These are phyloP conservation scores for Solanum virginianum DNA, from an alignment of 257 asterid genomes.

Conservation along the genomic window DNA sequence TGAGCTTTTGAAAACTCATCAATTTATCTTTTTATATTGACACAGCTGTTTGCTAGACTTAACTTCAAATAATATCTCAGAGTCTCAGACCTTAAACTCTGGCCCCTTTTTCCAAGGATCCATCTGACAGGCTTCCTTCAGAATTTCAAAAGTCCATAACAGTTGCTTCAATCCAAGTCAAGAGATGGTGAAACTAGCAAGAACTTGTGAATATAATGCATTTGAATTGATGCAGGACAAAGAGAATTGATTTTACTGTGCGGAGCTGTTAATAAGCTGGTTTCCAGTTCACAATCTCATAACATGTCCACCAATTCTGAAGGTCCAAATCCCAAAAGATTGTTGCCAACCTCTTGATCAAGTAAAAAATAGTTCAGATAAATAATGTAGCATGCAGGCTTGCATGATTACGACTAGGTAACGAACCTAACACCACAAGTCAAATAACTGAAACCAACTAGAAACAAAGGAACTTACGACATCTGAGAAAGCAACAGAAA, in stretches of 20 bases:
- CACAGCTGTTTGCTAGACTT: neutral
- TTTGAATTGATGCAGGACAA: neutral
- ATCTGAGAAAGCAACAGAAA: slow-evolving; percentile 95
- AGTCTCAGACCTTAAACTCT: neutral
- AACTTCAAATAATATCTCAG: neutral
- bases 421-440: neutral
- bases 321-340: neutral
- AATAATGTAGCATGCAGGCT: neutral
- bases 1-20: neutral
- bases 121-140: neutral
- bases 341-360: neutral
- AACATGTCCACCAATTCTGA: neutral
- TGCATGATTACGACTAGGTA: neutral
- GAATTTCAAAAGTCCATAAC: neutral
- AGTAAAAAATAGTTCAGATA: neutral
- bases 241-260: neutral
- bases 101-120: neutral
- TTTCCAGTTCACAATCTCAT: neutral
- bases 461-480: slow-evolving; percentile 56
- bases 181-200: neutral
- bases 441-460: neutral
- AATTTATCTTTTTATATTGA: neutral
- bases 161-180: neutral
- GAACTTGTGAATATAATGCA: neutral
- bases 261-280: neutral